phyloP scores from a whole-genome alignment of 1,284 basidiomycete genomes.

The Anthracocystis panici-leucophaei region DNA sequence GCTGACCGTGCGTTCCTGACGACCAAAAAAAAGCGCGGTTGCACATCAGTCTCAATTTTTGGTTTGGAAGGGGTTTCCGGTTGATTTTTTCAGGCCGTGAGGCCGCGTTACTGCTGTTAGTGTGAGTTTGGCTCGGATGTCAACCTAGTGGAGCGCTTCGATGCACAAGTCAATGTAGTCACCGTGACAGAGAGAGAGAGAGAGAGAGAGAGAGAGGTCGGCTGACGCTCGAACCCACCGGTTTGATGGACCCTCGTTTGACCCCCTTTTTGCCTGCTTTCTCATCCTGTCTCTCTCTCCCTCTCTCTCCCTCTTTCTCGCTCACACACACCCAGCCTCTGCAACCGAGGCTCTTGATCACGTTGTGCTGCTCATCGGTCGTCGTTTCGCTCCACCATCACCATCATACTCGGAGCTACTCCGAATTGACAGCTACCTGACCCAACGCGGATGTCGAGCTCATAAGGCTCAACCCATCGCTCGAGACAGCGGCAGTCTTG shows the following conservation, averaged over 20 bases:
- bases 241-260: slow-evolving; percentile 1
- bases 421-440: too few species aligned
- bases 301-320: background rate
- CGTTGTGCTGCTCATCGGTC: background rate
- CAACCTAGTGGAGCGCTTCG: background rate
- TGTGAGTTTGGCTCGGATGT: background rate
- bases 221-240: slow-evolving; percentile 1
- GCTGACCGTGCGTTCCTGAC: too few species aligned
- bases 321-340: background rate
- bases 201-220: background rate
- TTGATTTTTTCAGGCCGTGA: background rate
- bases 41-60: slow-evolving; percentile 1
- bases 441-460: slow-evolving; percentile 7
- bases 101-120: too few species aligned
- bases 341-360: background rate
- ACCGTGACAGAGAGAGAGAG: background rate
- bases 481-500: slow-evolving; percentile 6
- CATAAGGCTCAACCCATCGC: background rate
- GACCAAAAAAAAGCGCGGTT: background rate
- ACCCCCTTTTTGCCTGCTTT: background rate
- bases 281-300: background rate
- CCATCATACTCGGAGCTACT: too few species aligned
- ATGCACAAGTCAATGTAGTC: background rate
- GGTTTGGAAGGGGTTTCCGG: background rate
- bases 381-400: background rate